Base-by-base conservation (phyloP, 2,329 filamentous ascomycete genomes). In the Aspergillus quadrilineatus region DNA sequence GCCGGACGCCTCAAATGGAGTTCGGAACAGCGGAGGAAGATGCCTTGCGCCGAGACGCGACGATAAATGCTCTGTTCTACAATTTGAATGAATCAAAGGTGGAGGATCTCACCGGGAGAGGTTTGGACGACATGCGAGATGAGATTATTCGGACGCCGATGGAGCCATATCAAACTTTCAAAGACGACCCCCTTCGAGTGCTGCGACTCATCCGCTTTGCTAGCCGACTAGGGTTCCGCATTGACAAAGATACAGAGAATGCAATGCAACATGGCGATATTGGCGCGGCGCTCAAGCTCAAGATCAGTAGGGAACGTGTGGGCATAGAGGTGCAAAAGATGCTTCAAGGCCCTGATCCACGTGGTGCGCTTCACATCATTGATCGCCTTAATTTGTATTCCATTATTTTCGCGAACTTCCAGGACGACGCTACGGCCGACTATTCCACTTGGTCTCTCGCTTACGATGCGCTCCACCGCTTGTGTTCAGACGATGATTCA, bases 21-120 rank as follows among this genome's bases (percentile, higher is more conserved):
- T 97, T 97, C 73, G 94, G 93, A 4, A 96, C 91, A 0, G 88
- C 93, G 0, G 83, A 89, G 69, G 92, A 99, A 73, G 93, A 99
- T 74, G 93, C 93, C 2, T 71, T 92, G 63, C 86, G 93, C 22
- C 86, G 93, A 47, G 93, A 99, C 78, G 92, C 93, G 22, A 97
- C 92, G 0, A 86, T 97, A 59, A 99, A 99, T 71, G 91, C 94
- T 26, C 84, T 99, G 60, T 97, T 97, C 76, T 97, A 94, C 79
- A 97, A 97, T 66, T 78, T 99, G 39, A 86, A 92, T 67, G 91
- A 88, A 1, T 82, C 85, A 34, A 67, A 82, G 57, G 83, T 97
- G 36, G 93, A 97, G 72, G 94, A 99, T 70, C 89, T 95, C 59
- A 95, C 91, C 0, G 82, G 83, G 6, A 75, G 73, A 39, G 93